Evolutionary conservation across 306 rosid species (phyloP).

Genomic region (Myrica gale): DNA sequence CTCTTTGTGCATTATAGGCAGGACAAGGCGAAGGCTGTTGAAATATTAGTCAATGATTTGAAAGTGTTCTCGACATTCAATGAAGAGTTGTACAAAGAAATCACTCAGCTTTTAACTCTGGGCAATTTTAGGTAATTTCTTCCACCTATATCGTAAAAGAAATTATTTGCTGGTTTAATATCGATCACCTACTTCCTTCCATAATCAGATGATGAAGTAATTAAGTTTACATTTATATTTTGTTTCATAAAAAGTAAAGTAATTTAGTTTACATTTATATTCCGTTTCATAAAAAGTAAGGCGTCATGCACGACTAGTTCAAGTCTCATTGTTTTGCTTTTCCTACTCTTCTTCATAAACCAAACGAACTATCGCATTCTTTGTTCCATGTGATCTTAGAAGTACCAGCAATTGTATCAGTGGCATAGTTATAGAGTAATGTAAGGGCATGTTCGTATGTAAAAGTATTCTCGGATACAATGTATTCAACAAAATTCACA

Average conservation of each 20-base stretch:
- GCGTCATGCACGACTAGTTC: not conserved
- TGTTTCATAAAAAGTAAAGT: not conserved
- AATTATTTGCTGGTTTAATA: not conserved
- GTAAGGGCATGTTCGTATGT: too few species aligned
- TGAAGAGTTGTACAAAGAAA: conserved; percentile 78
- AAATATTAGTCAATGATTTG: conserved; percentile 74
- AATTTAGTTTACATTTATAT: too few species aligned
- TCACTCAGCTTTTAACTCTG: conserved; percentile 79
- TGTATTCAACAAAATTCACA: too few species aligned
- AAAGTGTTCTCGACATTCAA: conserved; percentile 75
- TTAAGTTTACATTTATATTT: not conserved
- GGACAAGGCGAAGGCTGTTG: conserved; percentile 71
- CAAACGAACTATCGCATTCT: not conserved
- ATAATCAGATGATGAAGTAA: not conserved
- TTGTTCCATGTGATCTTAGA: not conserved
- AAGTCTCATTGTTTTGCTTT: not conserved
- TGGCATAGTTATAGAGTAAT: not conserved
- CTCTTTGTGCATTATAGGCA: conserved; percentile 41
- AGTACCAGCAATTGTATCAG: not conserved
- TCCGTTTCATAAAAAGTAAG: not conserved
- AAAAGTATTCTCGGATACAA: too few species aligned
- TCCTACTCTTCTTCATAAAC: not conserved
- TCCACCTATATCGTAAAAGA: conserved; percentile 5
- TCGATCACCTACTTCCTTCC: conserved; percentile 1
- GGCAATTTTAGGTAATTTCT: conserved; percentile 70